phyloP scores from a whole-genome alignment of 371 early-diverging fungal genomes.

The Saksenaea vasiformis region DNA sequence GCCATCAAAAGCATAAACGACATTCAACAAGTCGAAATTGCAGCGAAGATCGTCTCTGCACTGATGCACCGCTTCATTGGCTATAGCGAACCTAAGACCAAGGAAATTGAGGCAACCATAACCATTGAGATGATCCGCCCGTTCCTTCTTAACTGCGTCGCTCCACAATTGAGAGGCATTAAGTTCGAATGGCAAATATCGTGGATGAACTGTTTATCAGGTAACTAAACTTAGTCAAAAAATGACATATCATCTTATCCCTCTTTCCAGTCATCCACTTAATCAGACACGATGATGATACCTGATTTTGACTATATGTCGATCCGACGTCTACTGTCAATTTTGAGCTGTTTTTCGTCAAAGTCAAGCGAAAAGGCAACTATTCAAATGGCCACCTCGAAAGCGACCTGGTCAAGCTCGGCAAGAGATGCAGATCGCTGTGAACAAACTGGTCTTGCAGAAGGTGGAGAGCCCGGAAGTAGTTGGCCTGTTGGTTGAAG shows the following conservation, averaged over 20 bases:
- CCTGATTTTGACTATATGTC: constrained; percentile 18
- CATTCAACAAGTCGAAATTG: background rate
- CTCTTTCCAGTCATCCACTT: background rate
- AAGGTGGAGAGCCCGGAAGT: constrained; percentile 17
- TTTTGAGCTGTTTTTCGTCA: constrained; percentile 19
- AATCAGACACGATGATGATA: constrained; percentile 16
- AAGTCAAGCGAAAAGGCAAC: constrained; percentile 23
- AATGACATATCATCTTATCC: constrained; percentile 12
- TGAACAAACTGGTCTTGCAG: constrained; percentile 21
- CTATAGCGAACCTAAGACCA: background rate
- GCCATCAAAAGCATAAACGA: background rate
- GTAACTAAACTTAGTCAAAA: constrained; percentile 1
- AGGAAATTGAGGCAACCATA: background rate
- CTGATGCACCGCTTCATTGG: background rate
- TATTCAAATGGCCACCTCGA: constrained; percentile 13
- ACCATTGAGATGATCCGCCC: background rate
- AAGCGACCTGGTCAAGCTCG: constrained; percentile 7
- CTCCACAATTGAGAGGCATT: background rate
- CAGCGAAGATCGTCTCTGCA: background rate
- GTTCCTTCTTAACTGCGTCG: background rate
- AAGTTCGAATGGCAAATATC: background rate
- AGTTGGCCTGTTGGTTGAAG: constrained; percentile 17
- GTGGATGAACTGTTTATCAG: background rate
- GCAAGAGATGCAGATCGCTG: constrained; percentile 8
- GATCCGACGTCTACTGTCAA: constrained; percentile 15